phyloP scores from a whole-genome alignment of 2,329 filamentous ascomycete genomes.

The Phyllosticta citriasiana region DNA sequence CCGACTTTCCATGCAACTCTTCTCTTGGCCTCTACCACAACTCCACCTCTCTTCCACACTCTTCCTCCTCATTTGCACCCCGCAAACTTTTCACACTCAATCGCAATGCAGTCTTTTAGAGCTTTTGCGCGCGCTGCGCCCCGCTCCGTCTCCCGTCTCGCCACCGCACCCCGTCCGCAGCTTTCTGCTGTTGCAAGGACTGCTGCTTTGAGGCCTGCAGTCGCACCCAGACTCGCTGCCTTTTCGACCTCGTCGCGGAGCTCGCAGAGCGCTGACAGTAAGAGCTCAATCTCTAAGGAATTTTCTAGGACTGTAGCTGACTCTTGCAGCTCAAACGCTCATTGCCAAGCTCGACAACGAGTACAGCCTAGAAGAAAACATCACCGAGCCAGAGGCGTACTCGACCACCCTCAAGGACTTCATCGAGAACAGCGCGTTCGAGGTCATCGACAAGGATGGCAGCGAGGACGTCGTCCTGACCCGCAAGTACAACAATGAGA shows the following conservation, averaged over 20 bases:
- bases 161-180: slow-evolving; percentile 26
- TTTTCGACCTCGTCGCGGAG: slow-evolving; percentile 34
- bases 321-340: slow-evolving; percentile 55
- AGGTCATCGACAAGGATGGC: slow-evolving; percentile 68
- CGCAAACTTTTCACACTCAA: slow-evolving; percentile 9
- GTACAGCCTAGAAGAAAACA: slow-evolving; percentile 44
- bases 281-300: background rate
- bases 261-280: slow-evolving; percentile 20
- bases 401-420: slow-evolving; percentile 79
- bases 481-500: slow-evolving; percentile 78
- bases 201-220: slow-evolving; percentile 24
- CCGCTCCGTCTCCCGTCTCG: slow-evolving; percentile 32
- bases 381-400: slow-evolving; percentile 50
- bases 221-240: slow-evolving; percentile 24
- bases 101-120: slow-evolving; percentile 36
- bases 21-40: background rate
- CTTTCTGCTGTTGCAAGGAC: slow-evolving; percentile 23
- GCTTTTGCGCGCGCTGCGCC: slow-evolving; percentile 36
- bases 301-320: background rate
- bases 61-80: background rate
- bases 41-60: background rate
- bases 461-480: slow-evolving; percentile 81
- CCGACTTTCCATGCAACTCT: background rate
- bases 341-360: slow-evolving; percentile 77
- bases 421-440: slow-evolving; percentile 72